Evolutionary conservation across 257 asterid species (phyloP).

Genomic region (Solanum bulbocastanum): DNA sequence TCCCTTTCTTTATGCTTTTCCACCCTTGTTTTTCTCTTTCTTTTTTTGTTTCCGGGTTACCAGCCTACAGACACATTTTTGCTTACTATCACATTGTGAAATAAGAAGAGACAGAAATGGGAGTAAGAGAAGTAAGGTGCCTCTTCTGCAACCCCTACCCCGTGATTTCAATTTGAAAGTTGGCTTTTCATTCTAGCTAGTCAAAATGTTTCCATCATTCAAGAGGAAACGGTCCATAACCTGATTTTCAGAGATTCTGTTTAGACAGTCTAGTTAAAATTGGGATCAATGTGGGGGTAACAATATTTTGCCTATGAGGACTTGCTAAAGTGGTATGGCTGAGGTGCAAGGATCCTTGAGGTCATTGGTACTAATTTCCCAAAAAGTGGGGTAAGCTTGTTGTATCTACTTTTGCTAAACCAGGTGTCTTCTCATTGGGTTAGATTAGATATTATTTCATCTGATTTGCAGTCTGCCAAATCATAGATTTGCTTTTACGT

Average conservation of each 20-base stretch:
- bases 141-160: background rate
- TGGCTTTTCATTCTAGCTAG: background rate
- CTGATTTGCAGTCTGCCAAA: background rate
- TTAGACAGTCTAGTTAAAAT: background rate
- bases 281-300: background rate
- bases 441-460: background rate
- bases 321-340: background rate
- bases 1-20: background rate
- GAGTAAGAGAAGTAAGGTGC: background rate
- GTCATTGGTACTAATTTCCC: background rate
- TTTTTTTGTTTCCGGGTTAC: background rate
- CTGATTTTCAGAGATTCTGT: background rate
- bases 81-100: background rate
- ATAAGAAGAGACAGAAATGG: background rate
- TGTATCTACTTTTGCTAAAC: background rate
- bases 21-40: background rate
- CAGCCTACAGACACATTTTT: background rate
- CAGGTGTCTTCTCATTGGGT: background rate
- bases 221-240: background rate
- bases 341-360: background rate
- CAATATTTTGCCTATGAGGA: background rate
- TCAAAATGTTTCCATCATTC: background rate
- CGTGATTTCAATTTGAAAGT: background rate
- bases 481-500: background rate
- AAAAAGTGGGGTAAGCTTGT: background rate